These are phyloP conservation scores for Lasiosphaeria ovina DNA, from an alignment of 495 filamentous ascomycete species.

Conservation along the genomic window DNA sequence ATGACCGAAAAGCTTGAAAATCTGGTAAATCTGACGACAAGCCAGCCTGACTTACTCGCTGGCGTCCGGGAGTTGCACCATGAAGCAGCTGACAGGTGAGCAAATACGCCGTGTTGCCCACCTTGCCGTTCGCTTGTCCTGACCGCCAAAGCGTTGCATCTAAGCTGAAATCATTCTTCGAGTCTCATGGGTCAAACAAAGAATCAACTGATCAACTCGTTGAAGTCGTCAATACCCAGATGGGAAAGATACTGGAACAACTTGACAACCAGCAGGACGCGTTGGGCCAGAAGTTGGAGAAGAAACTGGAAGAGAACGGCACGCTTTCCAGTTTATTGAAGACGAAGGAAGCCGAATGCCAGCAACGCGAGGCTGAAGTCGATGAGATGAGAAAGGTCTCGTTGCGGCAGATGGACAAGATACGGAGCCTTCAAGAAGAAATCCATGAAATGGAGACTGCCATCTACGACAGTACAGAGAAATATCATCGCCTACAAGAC, in stretches of 20 bases:
- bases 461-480: slow-evolving; percentile 8
- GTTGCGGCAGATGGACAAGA: slow-evolving; percentile 11
- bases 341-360: slow-evolving; percentile 18
- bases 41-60: no score
- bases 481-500: neutral
- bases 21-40: no score
- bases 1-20: no score
- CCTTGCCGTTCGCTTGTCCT: slow-evolving; percentile 4
- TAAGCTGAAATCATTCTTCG: slow-evolving; percentile 20
- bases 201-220: slow-evolving; percentile 7
- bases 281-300: slow-evolving; percentile 17
- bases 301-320: slow-evolving; percentile 25
- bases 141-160: slow-evolving; percentile 15
- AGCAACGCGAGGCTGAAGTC: slow-evolving; percentile 13
- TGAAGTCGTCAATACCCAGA: slow-evolving; percentile 15
- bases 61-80: neutral
- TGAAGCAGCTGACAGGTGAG: neutral
- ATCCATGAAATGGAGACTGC: slow-evolving; percentile 12
- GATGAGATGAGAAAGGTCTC: slow-evolving; percentile 8
- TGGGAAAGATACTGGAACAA: slow-evolving; percentile 16
- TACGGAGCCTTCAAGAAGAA: slow-evolving; percentile 22
- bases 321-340: slow-evolving; percentile 18
- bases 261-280: slow-evolving; percentile 21
- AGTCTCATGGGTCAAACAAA: neutral
- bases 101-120: neutral